Evolutionary conservation across 805 yeast genomes (phyloP), one percentile per base, ranked within the genome.

Genomic region (Blastobotrys peoriensis): DNA sequence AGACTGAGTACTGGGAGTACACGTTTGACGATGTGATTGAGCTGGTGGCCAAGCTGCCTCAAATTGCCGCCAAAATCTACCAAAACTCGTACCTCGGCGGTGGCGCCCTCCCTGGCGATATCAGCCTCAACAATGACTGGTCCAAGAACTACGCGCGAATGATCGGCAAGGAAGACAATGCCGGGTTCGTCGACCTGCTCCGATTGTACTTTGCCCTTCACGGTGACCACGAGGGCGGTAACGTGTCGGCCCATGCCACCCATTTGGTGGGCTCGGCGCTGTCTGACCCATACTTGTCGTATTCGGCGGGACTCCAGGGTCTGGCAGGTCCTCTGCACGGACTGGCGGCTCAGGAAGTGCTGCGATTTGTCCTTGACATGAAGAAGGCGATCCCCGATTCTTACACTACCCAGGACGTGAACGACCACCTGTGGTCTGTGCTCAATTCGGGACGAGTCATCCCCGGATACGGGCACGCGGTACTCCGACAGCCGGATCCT

Each of bases 401-500:
- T 58, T 78, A 73, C 69, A 71, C 85, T 55, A 73, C 72, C 64
- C 80, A 73, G 61, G 75, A 81, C 61, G 79, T 84, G 59, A 86
- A 79, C 68, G 78, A 78, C 64, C 82, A 81, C 72, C 68, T 84
- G 53, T 82, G 91, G 89, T 81, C 79, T 44, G 81, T 86, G 43
- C 72, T 84, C 58, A 83, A 83, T 65, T 68, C 84, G 47, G 89
- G 91, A 61, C 81, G 93, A 66, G 93, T 84, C 59, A 81, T 84
- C 54, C 93, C 93, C 63, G 93, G 93, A 64, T 84, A 84, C 65
- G 93, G 93, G 59, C 93, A 84, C 65, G 93, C 91, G 46, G 93
- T 84, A 43, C 74, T 84, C 62, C 81, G 93, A 73, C 81, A 83
- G 78, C 81, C 94, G 20, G 94, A 84, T 68, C 94, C 94, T 63